Base-by-base conservation (phyloP, 306 rosid species). In the Quercus agrifolia region DNA sequence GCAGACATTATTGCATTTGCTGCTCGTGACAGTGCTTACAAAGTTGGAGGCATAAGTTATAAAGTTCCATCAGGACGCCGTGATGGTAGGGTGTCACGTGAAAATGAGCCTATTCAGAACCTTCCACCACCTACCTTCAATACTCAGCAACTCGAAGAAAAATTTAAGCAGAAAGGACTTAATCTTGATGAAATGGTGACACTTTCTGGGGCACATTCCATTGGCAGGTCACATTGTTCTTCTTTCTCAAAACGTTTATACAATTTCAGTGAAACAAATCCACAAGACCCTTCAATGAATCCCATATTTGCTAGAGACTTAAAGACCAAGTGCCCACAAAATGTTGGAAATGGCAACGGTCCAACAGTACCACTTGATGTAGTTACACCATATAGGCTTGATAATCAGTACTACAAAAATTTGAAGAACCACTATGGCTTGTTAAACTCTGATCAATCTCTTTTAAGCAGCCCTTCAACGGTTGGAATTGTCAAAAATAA, bases 1-100 rank as follows among this genome's bases (percentile, higher is more conserved):
- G 85, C 83, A 7, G 85, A 86, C 81, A 77, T 86, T 57, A 63
- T 83, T 9, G 81, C 89, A 14, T 86, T 86, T 4, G 89, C 86
- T 4, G 89, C 86, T 0, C 83, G 89, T 2, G 85, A 83, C 15
- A 56, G 78, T 7, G 83, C 82, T 30, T 52, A 19, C 20, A 31
- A 28, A 28, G 4, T n/a, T 1, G 46, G 77, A 2, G 77, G 41
- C 18, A 73, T 25, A 21, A 73, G 31, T 6, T 74, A 74, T 1
- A 63, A 8, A 3, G 77, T 74, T 5, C 77, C 77, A 28, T 25
- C 77, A 28, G 77, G 66, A 13, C 66, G 49, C 10, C 62, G 67
- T 5, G 66, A 74, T 56, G 78, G 69, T 30, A 19, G n/a, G 6
- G 62, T 74, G 18, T 74, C 78, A 28, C 33, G 31, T 38, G 35